phyloP scores from a whole-genome alignment of 2,329 filamentous ascomycete genomes.

The Colletotrichum liaoningense region DNA sequence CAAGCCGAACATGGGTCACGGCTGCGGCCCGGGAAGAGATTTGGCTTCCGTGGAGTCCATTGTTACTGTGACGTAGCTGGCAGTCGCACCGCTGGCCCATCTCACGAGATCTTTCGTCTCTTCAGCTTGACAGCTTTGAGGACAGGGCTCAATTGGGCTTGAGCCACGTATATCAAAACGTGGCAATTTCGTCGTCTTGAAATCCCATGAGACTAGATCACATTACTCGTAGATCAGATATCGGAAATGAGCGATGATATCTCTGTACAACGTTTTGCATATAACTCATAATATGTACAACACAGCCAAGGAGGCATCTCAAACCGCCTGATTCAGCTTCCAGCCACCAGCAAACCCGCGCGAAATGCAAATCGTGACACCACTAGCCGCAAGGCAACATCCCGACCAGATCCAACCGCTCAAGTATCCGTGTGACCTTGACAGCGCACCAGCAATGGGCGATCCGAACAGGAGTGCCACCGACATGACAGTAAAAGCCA shows the following conservation, averaged over 20 bases:
- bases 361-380: constrained; percentile 1
- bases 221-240: neutral
- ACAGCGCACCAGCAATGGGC: constrained; percentile 45
- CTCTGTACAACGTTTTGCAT: neutral
- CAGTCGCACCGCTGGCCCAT: neutral
- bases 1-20: neutral
- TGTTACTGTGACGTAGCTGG: neutral
- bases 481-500: constrained; percentile 45
- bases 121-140: neutral
- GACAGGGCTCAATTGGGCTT: neutral
- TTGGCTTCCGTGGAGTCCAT: neutral
- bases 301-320: neutral
- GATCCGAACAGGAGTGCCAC: constrained; percentile 45
- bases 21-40: constrained; percentile 22
- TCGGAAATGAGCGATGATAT: neutral
- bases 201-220: neutral
- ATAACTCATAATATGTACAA: neutral
- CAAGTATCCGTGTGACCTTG: constrained; percentile 29
- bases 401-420: constrained; percentile 35
- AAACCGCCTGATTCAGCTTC: constrained; percentile 21
- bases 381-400: constrained; percentile 25
- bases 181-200: neutral
- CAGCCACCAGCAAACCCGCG: constrained; percentile 23
- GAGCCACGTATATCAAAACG: neutral
- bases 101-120: neutral